These are phyloP conservation scores for Celoporthe dispersa DNA, from an alignment of 2,329 filamentous ascomycete genomes.

Conservation along the genomic window DNA sequence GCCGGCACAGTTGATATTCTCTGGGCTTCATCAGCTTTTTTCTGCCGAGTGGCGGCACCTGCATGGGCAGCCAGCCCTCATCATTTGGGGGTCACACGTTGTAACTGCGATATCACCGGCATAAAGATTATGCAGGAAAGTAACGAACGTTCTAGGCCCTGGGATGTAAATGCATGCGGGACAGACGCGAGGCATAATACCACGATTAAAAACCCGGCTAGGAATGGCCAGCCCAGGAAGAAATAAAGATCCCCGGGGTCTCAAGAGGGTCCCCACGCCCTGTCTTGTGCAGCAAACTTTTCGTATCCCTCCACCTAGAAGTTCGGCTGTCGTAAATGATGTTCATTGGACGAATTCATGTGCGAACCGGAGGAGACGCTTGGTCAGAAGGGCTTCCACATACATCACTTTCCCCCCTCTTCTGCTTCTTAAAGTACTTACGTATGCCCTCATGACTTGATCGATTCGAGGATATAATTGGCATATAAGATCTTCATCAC, in stretches of 20 bases:
- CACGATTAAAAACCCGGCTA: background rate
- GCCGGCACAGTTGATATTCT: background rate
- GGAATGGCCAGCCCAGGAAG: background rate
- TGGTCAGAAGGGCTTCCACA: background rate
- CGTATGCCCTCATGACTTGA: background rate
- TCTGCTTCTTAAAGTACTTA: too few relatives aligned
- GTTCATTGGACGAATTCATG: background rate
- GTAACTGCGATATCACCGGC: background rate
- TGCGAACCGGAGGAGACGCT: background rate
- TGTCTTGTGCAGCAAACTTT: background rate
- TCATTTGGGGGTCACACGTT: background rate
- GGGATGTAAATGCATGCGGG: background rate
- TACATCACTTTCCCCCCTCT: background rate
- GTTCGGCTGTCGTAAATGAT: background rate
- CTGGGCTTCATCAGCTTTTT: background rate
- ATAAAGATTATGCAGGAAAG: background rate
- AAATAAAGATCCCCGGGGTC: background rate
- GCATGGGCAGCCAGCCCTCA: background rate
- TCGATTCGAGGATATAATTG: background rate
- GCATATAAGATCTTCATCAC: background rate
- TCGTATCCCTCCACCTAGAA: background rate
- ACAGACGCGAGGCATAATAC: background rate
- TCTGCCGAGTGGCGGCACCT: background rate
- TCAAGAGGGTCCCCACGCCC: background rate
- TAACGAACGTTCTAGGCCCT: background rate